Evolutionary conservation across 2,329 filamentous ascomycete species (phyloP).

Genomic region (Exophiala xenobiotica): DNA sequence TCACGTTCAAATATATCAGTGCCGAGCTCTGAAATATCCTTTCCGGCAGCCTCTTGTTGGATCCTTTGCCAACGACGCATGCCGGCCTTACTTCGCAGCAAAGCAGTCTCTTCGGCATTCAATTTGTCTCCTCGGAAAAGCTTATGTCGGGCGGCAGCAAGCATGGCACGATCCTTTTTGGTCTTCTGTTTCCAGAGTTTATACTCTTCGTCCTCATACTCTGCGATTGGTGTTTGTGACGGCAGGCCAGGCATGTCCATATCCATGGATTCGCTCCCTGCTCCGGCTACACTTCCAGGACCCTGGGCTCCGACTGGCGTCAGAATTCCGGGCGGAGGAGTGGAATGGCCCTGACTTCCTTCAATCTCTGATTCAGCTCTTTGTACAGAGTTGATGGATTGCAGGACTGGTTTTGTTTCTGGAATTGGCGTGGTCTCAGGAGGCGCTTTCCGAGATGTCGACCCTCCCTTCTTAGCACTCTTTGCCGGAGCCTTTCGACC

Average conservation of each 20-base stretch:
- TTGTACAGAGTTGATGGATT: conserved; percentile 48
- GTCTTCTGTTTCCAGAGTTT: conserved; percentile 99
- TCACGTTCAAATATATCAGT: conserved; percentile 38
- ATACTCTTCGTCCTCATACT: conserved; percentile 85
- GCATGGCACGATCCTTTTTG: conserved; percentile 86
- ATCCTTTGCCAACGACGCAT: conserved; percentile 87
- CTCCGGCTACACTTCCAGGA: conserved; percentile 52
- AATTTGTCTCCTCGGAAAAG: conserved; percentile 83
- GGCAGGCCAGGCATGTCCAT: conserved; percentile 76
- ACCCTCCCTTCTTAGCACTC: conserved; percentile 69
- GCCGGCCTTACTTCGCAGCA: conserved; percentile 78
- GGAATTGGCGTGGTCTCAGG: conserved; percentile 73
- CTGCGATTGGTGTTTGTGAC: conserved; percentile 67
- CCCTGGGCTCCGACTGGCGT: conserved; percentile 75
- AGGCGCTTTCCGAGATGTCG: conserved; percentile 67
- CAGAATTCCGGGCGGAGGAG: conserved; percentile 68
- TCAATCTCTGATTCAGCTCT: conserved; percentile 70
- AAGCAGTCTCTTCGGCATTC: conserved; percentile 81
- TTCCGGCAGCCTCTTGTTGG: conserved; percentile 64
- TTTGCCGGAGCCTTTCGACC: conserved; percentile 82
- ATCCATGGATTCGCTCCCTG: conserved; percentile 72
- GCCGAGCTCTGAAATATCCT: conserved; percentile 43
- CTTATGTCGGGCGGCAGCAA: conserved; percentile 80
- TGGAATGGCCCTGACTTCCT: conserved; percentile 76
- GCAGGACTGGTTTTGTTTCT: conserved; percentile 71